phyloP scores from a whole-genome alignment of 306 rosid species.

The Pueraria montana region DNA sequence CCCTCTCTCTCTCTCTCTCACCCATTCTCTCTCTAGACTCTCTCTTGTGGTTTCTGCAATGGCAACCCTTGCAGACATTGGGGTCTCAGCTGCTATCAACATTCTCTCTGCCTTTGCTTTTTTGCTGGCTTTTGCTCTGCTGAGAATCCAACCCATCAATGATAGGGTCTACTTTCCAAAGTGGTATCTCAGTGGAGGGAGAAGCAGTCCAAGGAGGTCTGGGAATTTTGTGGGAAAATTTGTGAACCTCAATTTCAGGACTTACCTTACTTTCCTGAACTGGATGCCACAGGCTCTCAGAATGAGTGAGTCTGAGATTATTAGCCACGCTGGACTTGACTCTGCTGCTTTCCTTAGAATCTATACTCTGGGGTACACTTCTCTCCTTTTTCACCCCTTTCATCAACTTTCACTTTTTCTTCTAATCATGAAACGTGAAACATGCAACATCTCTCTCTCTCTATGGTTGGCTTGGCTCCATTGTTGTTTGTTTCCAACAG shows the following conservation, averaged over 20 bases:
- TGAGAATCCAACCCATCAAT: slow-evolving; percentile 90
- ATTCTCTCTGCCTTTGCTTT: slow-evolving; percentile 80
- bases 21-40: neutral
- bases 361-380: slow-evolving; percentile 81
- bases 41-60: slow-evolving; percentile 51
- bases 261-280: slow-evolving; percentile 84
- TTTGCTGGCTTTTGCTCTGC: slow-evolving; percentile 85
- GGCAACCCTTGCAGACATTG: slow-evolving; percentile 90
- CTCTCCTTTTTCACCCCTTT: slow-evolving; percentile 1
- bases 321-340: slow-evolving; percentile 93
- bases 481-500: slow-evolving; percentile 14
- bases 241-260: slow-evolving; percentile 81
- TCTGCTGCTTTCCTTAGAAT: slow-evolving; percentile 97
- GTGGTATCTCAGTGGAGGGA: slow-evolving; percentile 79
- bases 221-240: slow-evolving; percentile 80
- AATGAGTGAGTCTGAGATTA: slow-evolving; percentile 84
- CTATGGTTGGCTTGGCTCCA: neutral
- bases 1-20: neutral
- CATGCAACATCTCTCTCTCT: neutral
- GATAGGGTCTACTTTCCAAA: slow-evolving; percentile 96
- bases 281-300: slow-evolving; percentile 98
- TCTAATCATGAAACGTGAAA: neutral
- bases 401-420: slow-evolving; percentile 37
- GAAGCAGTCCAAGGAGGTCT: slow-evolving; percentile 76
- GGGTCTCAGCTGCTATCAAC: slow-evolving; percentile 89